A percentile compares a stretch with the other conserved stretches of the same genome.
These are phyloP conservation scores for Cladophialophora carrionii DNA, from an alignment of 2,329 filamentous ascomycete genomes.

Conservation along the genomic window DNA sequence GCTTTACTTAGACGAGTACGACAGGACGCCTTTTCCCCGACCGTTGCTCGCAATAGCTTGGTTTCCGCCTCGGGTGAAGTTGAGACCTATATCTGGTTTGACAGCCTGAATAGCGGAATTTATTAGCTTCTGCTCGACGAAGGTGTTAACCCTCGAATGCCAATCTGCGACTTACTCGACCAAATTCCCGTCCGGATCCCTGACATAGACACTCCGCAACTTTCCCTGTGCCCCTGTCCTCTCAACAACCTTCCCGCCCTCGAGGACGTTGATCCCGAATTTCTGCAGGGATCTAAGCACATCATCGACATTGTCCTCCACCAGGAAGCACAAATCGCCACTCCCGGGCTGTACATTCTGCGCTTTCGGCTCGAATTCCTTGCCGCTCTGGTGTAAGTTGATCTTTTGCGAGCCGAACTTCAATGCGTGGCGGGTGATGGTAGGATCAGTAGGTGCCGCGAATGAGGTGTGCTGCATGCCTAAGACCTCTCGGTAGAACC, in stretches of 20 bases:
- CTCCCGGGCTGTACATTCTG: conserved; percentile 58
- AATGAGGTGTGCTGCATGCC: conserved; percentile 63
- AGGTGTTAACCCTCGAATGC: too few species aligned
- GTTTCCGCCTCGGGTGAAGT: neutral
- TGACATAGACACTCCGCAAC: conserved; percentile 62
- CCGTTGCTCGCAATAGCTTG: neutral
- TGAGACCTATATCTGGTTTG: neutral
- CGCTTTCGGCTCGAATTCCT: conserved; percentile 65
- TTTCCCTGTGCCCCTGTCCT: conserved; percentile 61
- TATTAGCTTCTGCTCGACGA: neutral
- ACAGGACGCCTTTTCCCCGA: neutral
- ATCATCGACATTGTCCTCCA: conserved; percentile 55
- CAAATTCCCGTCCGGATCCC: conserved; percentile 65
- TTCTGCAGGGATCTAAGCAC: conserved; percentile 50
- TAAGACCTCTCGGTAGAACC: conserved; percentile 60
- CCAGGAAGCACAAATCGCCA: conserved; percentile 64
- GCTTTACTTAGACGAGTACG: neutral
- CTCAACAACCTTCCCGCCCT: conserved; percentile 57
- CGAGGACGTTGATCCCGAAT: conserved; percentile 54
- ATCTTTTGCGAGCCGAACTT: conserved; percentile 64
- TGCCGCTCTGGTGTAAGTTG: conserved; percentile 62
- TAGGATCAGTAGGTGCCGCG: conserved; percentile 46
- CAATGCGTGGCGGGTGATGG: conserved; percentile 55
- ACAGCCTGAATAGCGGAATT: neutral
- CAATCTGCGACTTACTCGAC: conserved; percentile 57